phyloP scores from a whole-genome alignment of 495 filamentous ascomycete species.

The Daldinia caldariorum region DNA sequence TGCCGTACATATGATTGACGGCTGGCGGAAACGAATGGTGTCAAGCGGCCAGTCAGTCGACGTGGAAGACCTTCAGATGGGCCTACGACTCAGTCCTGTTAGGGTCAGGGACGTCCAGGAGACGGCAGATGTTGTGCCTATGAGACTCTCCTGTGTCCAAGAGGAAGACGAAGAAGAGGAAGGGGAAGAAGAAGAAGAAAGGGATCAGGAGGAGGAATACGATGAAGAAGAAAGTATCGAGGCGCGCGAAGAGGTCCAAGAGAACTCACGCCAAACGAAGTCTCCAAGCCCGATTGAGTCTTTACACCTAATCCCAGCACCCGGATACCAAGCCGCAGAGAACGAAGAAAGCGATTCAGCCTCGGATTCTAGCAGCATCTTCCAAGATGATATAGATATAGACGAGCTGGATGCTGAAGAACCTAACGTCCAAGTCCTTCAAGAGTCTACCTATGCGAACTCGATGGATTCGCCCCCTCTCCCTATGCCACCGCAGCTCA shows the following conservation, averaged over 20 bases:
- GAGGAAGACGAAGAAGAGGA: constrained; percentile 44
- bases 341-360: constrained; percentile 50
- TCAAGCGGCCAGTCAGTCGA: constrained; percentile 82
- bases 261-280: constrained; percentile 22
- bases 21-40: constrained; percentile 86
- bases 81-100: constrained; percentile 72
- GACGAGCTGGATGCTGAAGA: constrained; percentile 60
- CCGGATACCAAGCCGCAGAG: constrained; percentile 45
- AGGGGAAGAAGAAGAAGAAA: constrained; percentile 12
- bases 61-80: constrained; percentile 82
- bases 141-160: constrained; percentile 52
- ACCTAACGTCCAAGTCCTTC: constrained; percentile 60
- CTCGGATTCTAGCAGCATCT: constrained; percentile 60
- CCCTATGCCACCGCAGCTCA: constrained; percentile 54
- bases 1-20: constrained; percentile 87
- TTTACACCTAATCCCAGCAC: constrained; percentile 50
- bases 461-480: constrained; percentile 48
- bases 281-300: constrained; percentile 44
- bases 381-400: constrained; percentile 62
- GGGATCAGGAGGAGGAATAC: constrained; percentile 38
- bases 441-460: constrained; percentile 52
- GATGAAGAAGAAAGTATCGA: background rate
- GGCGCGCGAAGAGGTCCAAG: background rate
- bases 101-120: constrained; percentile 63
- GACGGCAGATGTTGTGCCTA: constrained; percentile 50